Evolutionary conservation across 768 basidiomycete genomes (phyloP).

Genomic region (Leccinum arenicola): DNA sequence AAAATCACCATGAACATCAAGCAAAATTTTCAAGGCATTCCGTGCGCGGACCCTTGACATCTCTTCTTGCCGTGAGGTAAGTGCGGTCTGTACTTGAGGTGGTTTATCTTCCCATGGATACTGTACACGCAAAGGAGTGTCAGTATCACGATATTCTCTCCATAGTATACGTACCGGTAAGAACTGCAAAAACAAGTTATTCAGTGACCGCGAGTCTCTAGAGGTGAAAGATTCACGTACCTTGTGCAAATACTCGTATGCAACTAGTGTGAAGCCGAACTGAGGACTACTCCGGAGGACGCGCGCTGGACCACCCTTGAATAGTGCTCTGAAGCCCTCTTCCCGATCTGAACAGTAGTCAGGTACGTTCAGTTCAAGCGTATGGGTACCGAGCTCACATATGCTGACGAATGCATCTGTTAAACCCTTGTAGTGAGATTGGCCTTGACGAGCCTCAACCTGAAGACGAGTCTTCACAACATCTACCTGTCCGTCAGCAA

Average conservation of each 20-base stretch:
- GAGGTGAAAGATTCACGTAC: slow-evolving; percentile 33
- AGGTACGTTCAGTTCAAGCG: slow-evolving; percentile 10
- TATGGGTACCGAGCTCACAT: slow-evolving; percentile 48
- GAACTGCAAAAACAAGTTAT: slow-evolving; percentile 21
- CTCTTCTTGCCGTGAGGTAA: slow-evolving; percentile 74
- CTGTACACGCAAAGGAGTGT: slow-evolving; percentile 35
- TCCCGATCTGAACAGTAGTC: slow-evolving; percentile 57
- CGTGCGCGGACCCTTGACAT: slow-evolving; percentile 87
- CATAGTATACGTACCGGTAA: slow-evolving; percentile 27
- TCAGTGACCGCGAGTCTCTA: neutral
- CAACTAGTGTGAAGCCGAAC: slow-evolving; percentile 91
- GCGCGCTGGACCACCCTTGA: slow-evolving; percentile 90
- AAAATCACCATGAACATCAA: slow-evolving; percentile 91
- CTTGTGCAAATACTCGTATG: slow-evolving; percentile 71
- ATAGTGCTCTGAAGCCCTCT: slow-evolving; percentile 86
- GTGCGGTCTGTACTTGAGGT: slow-evolving; percentile 63
- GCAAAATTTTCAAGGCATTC: slow-evolving; percentile 89
- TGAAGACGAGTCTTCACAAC: slow-evolving; percentile 98
- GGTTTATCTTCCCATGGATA: slow-evolving; percentile 80
- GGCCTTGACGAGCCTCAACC: slow-evolving; percentile 86
- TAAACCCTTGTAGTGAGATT: slow-evolving; percentile 89
- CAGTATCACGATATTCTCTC: slow-evolving; percentile 4
- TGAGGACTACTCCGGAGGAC: slow-evolving; percentile 87
- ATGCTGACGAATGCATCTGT: slow-evolving; percentile 89
- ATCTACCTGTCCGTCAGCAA: slow-evolving; percentile 47